Base-by-base conservation (phyloP, 805 yeast genomes). In the Kuraishia hungarica region DNA sequence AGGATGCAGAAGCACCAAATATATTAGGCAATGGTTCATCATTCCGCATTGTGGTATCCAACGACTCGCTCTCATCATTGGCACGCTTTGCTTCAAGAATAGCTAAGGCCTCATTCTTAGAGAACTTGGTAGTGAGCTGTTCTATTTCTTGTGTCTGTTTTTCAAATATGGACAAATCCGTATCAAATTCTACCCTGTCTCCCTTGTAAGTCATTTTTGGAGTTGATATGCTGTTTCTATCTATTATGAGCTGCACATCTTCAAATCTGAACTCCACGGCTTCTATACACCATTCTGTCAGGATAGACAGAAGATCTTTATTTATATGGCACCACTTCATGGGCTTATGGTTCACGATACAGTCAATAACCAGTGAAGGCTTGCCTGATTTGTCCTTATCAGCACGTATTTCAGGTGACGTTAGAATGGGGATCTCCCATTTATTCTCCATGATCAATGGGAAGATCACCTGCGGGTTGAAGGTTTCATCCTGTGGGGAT, bases 391-490 rank as follows among this genome's bases (percentile, higher is more conserved):
- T 91, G 66, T 92, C 97, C 15, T 57, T 65, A 50, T 79, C 86
- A 7, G 61, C 61, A 13, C 84, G 64, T 55, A 76, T 66, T 51
- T 78, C 80, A 0, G 77, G 74, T 0, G 93, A 83, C 0, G 89
- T 82, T 1, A 87, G 78, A 1, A 92, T 81, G 1, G 97, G 97
- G 1, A 90, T 85, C 57, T 87, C 91, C 96, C 97, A 91, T 62
- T 86, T 76, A 62, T 84, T 84, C 43, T 81, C 82, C 68, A 84
- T 80, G 22, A 87, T 84, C 53, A 82, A 67, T 0, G 86, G 83
- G 61, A 83, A 83, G 1, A 89, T 82, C 2, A 72, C 67, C 46
- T 72, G 76, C 2, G 90, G 83, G 43, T 78, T 76, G 62, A 85
- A 87, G 1, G 68, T 67, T 2, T 55, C 61, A 13, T 55, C 56